Evolutionary conservation across 495 filamentous ascomycete species (phyloP), one percentile per base, ranked within the genome.

Genomic region (Neurospora terricola): DNA sequence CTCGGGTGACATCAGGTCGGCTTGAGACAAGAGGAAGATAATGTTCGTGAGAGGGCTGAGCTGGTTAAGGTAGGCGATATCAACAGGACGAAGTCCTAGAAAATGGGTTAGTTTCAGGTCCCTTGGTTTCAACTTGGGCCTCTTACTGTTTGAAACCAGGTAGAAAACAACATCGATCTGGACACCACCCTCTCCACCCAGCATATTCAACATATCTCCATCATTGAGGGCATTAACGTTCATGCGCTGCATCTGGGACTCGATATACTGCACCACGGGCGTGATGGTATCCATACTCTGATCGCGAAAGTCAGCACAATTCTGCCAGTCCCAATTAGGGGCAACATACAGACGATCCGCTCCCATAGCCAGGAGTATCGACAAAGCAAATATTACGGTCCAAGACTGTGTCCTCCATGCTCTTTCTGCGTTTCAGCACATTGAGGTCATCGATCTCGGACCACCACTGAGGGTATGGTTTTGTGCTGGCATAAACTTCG

Each of bases 311-410:
- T 76, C 42, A 77, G 73, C 48, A n/a, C 21, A 62, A 37, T 68
- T 5, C 16, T 27, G 34, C 21, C 10, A 6, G 38, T 12, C 18
- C 11, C 69, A 42, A 30, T 30, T 72, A 77, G 27, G 72, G 36
- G n/a, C 1, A 30, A 77, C 88, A 78, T 76, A 87, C 89, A 59
- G 90, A 91, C 45, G 88, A 85, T 40, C 86, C 87, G 77, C 81
- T 84, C 18, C 87, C 87, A 80, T 90, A 92, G n/a, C 92, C 89
- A 34, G 91, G 90, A 11, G 94, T 97, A 84, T 99, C 96, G 71
- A 98, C 91, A 79, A 99, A 99, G 79, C 94, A 97, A 11, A 99
- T 77, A 82, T 99, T 99, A 38, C 96, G 87, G 78, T 99, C 96
- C 71, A 99, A 84, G 45, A 98, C 90, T 39, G 89, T 86, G 72